Conservation (phyloP, 768 basidiomycete species). For the Phallus indusiatus region DNA sequence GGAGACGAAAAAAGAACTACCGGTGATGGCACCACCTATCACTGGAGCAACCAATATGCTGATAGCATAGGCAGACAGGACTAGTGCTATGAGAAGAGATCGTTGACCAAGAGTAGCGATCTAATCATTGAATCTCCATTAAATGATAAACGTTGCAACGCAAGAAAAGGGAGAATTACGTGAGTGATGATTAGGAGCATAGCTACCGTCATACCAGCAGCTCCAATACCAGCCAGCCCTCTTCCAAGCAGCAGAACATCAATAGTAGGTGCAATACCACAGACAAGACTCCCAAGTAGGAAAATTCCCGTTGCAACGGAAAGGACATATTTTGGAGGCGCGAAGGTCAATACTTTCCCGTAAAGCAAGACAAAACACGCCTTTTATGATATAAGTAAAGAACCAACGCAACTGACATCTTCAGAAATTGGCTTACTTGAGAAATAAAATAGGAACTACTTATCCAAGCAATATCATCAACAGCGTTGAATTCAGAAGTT, state of each 20-base stretch:
- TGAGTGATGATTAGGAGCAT: slow-evolving; percentile 6
- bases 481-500: background rate
- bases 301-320: slow-evolving; percentile 8
- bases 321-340: slow-evolving; percentile 23
- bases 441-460: background rate
- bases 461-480: background rate
- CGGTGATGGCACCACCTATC: slow-evolving; percentile 12
- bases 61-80: slow-evolving; percentile 7
- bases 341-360: slow-evolving; percentile 23
- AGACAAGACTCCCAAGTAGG: slow-evolving; percentile 11
- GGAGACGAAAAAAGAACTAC: background rate
- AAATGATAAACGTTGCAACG: too few species aligned
- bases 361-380: slow-evolving; percentile 19
- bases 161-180: background rate
- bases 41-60: slow-evolving; percentile 10
- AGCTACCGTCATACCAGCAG: slow-evolving; percentile 9
- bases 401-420: background rate
- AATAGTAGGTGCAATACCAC: slow-evolving; percentile 9
- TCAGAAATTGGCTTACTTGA: background rate
- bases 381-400: slow-evolving; percentile 13
- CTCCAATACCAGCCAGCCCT: slow-evolving; percentile 12
- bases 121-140: background rate
- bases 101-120: slow-evolving; percentile 3
- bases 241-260: slow-evolving; percentile 11
- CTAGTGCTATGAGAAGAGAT: slow-evolving; percentile 7